Conservation (phyloP, 441 rosid species). For the Gossypium gossypioides region DNA sequence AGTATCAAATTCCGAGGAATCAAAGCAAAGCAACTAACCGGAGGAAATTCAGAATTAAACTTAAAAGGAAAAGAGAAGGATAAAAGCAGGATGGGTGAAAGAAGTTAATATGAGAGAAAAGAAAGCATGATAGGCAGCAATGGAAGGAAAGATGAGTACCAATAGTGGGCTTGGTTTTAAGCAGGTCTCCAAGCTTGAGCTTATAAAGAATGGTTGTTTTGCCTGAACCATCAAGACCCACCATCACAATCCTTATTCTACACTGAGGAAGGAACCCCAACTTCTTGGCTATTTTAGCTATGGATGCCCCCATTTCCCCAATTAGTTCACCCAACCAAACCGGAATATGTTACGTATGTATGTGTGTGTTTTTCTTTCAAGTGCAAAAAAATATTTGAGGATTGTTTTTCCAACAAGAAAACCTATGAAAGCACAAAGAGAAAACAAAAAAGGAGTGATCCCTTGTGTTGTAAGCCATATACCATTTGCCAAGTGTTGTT, state of each 20-base stretch:
- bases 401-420: not conserved
- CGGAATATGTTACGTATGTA: not conserved
- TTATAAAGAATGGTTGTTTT: constrained; percentile 66
- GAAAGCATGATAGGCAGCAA: not conserved
- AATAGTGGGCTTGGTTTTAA: constrained; percentile 47
- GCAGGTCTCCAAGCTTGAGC: constrained; percentile 60
- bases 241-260: constrained; percentile 49
- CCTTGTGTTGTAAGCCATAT: constrained; percentile 14
- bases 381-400: too few relatives aligned
- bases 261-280: constrained; percentile 24
- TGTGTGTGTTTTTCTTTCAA: too few relatives aligned
- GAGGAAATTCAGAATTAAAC: too few relatives aligned
- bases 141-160: constrained; percentile 25
- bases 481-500: not conserved
- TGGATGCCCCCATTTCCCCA: constrained; percentile 32
- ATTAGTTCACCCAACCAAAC: not conserved
- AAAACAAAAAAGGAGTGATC: not conserved
- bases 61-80: not conserved
- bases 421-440: not conserved
- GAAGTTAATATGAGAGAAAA: not conserved
- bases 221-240: constrained; percentile 72
- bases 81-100: not conserved
- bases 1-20: too few relatives aligned
- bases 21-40: too few relatives aligned
- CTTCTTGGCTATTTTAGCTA: constrained; percentile 43